Base-by-base conservation (phyloP, 2,329 filamentous ascomycete genomes). In the Botrytis fragariae region DNA sequence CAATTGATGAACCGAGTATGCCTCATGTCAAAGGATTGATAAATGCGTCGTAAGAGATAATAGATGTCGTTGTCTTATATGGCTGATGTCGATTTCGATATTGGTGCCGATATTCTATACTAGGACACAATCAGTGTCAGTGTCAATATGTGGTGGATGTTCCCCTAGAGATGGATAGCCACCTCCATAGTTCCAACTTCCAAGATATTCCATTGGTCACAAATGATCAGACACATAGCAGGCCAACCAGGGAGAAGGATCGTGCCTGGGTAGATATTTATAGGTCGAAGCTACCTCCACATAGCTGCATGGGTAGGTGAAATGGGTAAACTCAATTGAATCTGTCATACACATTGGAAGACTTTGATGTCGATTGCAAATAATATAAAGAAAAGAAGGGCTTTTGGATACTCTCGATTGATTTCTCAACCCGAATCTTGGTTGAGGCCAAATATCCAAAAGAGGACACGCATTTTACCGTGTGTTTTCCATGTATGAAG, bases 1-100 rank as follows among this genome's bases (percentile, higher is more conserved):
- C 78, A 78, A 29, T 80, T 80, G 70, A 76, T 72, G 44, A 80
- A 79, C 62, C 77, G 77, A 2, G 68, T 76, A 59, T 76, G 62
- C n/a, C 67, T n/a, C 77, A 78, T 77, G 20, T 7, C 32, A 67
- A 39, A 12, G 9, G 51, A 57, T 29, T 57, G 51, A 57, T 9
- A 18, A 57, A 18, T 32, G n/a, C n/a, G 51, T 29, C n/a, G n/a
- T 4, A 18, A 57, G n/a, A 5, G 6, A 4, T 9, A 9, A 32
- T 18, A 1, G n/a, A 29, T 16, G n/a, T 29, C 3, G n/a, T 32
- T 57, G 51, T 32, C 9, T 16, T 29, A 12, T 54, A 18, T 9
- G 18, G n/a, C 0, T 32, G n/a, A 57, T 18, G 14, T 57, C 51
- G 14, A 9, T 3, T 16, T 57, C 16, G 14, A 57, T 4, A 45